phyloP scores from a whole-genome alignment of 1,139 yeast genomes.

The Pneumocystis wakefieldiae region DNA sequence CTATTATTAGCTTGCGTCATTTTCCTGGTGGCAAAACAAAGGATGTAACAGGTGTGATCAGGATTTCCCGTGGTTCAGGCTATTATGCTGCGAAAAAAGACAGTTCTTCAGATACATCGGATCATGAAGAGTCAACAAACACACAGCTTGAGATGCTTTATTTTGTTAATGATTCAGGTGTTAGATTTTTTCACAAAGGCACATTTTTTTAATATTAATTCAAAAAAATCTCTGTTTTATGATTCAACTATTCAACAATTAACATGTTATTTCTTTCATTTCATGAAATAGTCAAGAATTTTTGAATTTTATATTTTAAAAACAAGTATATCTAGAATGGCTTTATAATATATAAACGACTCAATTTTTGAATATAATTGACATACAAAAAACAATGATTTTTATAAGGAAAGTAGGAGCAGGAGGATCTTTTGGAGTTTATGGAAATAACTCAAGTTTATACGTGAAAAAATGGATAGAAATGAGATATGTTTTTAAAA shows the following conservation, averaged over 20 bases:
- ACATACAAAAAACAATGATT: too few relatives aligned
- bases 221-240: background rate
- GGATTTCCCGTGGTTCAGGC: conserved; percentile 9
- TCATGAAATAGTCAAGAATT: too few relatives aligned
- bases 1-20: conserved; percentile 12
- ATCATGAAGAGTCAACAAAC: background rate
- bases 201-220: background rate
- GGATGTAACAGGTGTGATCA: conserved; percentile 14
- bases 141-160: conserved; percentile 12
- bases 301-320: too few relatives aligned
- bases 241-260: background rate
- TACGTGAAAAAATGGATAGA: background rate
- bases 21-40: conserved; percentile 12
- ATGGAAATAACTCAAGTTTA: too few relatives aligned
- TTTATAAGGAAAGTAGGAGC: background rate
- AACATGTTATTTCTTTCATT: background rate
- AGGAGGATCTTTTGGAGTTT: background rate
- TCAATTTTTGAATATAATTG: too few relatives aligned
- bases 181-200: conserved; percentile 12
- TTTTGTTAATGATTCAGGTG: conserved; percentile 10
- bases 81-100: conserved; percentile 6
- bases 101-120: background rate
- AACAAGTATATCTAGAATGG: too few relatives aligned
- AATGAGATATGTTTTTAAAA: background rate
- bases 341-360: too few relatives aligned